A percentile compares a stretch with the other conserved stretches of the same genome.
phyloP scores from a whole-genome alignment of 331 rosid genomes.

The Saraca asoca region DNA sequence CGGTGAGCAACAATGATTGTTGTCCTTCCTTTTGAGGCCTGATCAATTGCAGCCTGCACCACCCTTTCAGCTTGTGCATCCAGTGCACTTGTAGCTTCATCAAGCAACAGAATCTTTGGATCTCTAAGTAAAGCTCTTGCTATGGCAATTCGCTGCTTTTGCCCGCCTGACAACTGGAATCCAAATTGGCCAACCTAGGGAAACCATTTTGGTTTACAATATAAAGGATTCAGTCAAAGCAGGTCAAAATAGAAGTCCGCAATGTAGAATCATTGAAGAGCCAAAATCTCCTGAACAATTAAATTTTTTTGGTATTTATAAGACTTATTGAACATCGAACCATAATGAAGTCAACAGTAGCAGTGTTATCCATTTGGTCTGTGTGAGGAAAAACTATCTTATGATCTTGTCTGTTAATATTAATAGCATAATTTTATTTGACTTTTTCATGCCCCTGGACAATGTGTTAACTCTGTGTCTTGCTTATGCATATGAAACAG shows the following conservation, averaged over 20 bases:
- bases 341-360: background rate
- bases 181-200: slow-evolving; percentile 86
- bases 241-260: background rate
- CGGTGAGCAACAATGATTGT: slow-evolving; percentile 83
- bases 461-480: background rate
- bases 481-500: background rate
- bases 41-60: slow-evolving; percentile 84
- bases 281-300: too few relatives aligned
- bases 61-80: slow-evolving; percentile 85
- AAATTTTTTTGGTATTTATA: too few relatives aligned
- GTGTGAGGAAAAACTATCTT: too few relatives aligned
- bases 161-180: slow-evolving; percentile 84
- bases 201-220: slow-evolving; percentile 33
- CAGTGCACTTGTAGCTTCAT: slow-evolving; percentile 90
- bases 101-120: slow-evolving; percentile 84
- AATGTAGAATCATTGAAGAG: too few relatives aligned
- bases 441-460: background rate
- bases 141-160: slow-evolving; percentile 85
- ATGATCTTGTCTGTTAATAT: background rate
- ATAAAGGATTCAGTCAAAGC: slow-evolving; percentile 28
- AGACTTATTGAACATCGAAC: background rate
- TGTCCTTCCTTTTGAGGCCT: slow-evolving; percentile 87
- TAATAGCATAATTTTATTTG: background rate
- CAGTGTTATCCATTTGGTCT: too few relatives aligned
- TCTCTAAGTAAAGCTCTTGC: slow-evolving; percentile 87